Percentiles rank a stretch among this genome's conserved stretches.
Evolutionary conservation across 805 yeast genomes (phyloP).

Genomic region (Starmerella vitae): DNA sequence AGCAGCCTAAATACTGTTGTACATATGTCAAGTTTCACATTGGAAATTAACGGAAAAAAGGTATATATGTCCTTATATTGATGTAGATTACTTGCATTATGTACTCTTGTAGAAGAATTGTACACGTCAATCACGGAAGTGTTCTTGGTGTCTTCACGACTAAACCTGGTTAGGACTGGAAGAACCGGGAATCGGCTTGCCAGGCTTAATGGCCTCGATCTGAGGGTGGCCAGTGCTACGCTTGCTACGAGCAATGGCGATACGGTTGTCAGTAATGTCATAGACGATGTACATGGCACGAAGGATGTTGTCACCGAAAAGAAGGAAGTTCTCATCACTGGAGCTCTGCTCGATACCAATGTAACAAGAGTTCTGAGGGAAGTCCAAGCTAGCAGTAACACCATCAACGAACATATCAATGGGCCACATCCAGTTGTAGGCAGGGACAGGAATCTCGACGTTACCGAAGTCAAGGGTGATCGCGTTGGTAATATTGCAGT

Average conservation of each 20-base stretch:
- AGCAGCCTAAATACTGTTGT: background rate
- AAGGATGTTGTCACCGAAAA: conserved; percentile 52
- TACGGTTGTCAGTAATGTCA: conserved; percentile 42
- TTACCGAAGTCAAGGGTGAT: conserved; percentile 25
- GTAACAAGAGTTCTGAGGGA: conserved; percentile 29
- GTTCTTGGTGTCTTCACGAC: no score
- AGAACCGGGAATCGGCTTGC: conserved; percentile 19
- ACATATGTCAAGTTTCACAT: background rate
- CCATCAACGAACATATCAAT: conserved; percentile 24
- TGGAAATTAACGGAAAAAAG: no score
- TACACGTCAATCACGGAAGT: no score
- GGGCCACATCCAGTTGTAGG: conserved; percentile 29
- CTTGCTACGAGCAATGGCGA: conserved; percentile 40
- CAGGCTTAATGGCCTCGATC: conserved; percentile 22
- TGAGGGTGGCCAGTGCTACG: conserved; percentile 17
- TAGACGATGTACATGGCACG: conserved; percentile 49
- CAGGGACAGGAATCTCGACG: conserved; percentile 22
- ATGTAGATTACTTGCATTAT: no score
- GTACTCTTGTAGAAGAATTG: no score
- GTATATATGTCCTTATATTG: no score
- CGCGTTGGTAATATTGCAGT: conserved; percentile 27
- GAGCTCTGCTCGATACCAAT: conserved; percentile 25
- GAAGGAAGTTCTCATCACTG: conserved; percentile 26
- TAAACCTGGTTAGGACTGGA: background rate
- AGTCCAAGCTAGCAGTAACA: conserved; percentile 22